A percentile compares a stretch with the other conserved stretches of the same genome.
Evolutionary conservation across 2,329 filamentous ascomycete genomes (phyloP).

Genomic region (Epichloe typhina): DNA sequence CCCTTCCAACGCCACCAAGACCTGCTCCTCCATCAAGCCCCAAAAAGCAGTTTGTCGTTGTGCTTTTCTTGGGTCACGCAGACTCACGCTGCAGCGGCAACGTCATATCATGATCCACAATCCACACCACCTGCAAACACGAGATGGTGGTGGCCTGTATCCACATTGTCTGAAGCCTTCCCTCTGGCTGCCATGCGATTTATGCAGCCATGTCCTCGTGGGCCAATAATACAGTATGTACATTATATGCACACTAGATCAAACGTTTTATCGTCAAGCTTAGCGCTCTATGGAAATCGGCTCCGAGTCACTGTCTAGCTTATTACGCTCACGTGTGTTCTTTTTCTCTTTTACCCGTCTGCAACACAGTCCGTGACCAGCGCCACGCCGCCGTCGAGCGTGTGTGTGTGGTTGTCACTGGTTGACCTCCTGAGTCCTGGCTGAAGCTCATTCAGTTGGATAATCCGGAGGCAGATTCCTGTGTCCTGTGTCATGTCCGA

Average conservation of each 20-base stretch:
- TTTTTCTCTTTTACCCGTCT: too few species aligned
- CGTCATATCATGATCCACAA: constrained; percentile 2
- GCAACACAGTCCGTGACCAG: too few species aligned
- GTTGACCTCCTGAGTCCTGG: too few species aligned
- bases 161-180: background rate
- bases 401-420: too few species aligned
- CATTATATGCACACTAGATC: too few species aligned
- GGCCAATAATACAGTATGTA: background rate
- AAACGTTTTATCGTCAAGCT: background rate
- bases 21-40: background rate
- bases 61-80: background rate
- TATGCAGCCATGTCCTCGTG: background rate
- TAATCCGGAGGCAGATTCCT: background rate
- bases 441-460: too few species aligned
- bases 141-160: constrained; percentile 4
- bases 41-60: background rate
- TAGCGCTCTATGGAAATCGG: background rate
- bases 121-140: constrained; percentile 2
- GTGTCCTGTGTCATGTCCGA: background rate
- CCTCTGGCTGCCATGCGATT: background rate
- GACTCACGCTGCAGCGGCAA: constrained; percentile 2
- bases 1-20: background rate
- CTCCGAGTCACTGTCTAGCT: background rate
- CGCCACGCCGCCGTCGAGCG: background rate
- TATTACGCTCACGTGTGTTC: background rate